Evolutionary conservation across 768 basidiomycete species (phyloP).

Genomic region (Tulasnella sp.): DNA sequence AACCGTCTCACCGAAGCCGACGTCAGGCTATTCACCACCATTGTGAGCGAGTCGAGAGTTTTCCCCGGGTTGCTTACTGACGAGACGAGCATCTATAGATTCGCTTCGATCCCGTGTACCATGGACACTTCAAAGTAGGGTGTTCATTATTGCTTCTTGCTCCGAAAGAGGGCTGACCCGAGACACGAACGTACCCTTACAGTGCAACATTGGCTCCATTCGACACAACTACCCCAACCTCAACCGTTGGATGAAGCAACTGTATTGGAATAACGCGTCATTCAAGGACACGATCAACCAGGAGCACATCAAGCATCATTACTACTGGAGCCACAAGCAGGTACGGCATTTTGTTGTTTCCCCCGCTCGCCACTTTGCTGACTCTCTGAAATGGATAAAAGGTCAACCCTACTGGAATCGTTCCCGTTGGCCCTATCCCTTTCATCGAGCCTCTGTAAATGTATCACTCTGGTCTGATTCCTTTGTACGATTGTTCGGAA

Average conservation of each 20-base stretch:
- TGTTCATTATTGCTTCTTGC: background rate
- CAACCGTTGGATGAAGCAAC: slow-evolving; percentile 75
- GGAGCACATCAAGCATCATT: slow-evolving; percentile 75
- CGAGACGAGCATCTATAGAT: slow-evolving; percentile 27
- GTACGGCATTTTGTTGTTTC: background rate
- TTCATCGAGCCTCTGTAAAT: slow-evolving; percentile 15
- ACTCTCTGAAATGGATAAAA: background rate
- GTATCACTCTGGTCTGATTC: background rate
- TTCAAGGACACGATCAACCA: slow-evolving; percentile 87
- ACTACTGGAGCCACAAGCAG: slow-evolving; percentile 35
- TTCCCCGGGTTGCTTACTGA: too few relatives aligned
- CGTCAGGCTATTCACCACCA: slow-evolving; percentile 82
- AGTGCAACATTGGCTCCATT: slow-evolving; percentile 21
- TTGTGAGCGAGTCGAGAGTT: slow-evolving; percentile 32
- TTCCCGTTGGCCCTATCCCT: slow-evolving; percentile 11
- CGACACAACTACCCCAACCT: slow-evolving; percentile 75
- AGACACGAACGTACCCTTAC: background rate
- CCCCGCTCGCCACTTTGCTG: background rate
- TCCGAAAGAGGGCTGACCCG: background rate
- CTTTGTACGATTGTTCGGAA: background rate
- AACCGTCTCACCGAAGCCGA: slow-evolving; percentile 75
- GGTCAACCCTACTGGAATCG: slow-evolving; percentile 16
- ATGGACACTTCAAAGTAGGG: slow-evolving; percentile 70
- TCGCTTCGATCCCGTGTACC: slow-evolving; percentile 89
- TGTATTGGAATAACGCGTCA: slow-evolving; percentile 87